Conservation (phyloP, 345 rosid genomes). For the Eucalyptus curtisii region DNA sequence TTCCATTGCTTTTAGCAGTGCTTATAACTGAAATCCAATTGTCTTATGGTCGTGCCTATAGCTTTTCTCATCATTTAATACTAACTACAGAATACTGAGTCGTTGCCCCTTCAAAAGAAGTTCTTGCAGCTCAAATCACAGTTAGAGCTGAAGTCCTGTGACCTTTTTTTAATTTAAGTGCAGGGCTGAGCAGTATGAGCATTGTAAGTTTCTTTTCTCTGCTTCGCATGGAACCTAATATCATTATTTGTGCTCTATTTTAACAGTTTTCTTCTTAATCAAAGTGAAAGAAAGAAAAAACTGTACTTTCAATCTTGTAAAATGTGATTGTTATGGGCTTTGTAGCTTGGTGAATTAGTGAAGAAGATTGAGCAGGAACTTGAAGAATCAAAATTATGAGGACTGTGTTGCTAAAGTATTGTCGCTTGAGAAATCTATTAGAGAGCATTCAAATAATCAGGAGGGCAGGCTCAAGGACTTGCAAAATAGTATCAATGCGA, state of each 20-base stretch:
- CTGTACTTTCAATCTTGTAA: not conserved
- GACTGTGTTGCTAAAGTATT: too few relatives aligned
- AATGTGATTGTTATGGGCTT: not conserved
- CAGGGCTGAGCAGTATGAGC: slow-evolving; percentile 91
- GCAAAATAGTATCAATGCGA: too few relatives aligned
- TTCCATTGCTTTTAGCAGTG: not conserved
- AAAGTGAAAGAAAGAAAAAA: not conserved
- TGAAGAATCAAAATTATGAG: slow-evolving; percentile 34
- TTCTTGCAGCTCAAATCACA: slow-evolving; percentile 54
- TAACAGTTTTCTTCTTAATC: not conserved
- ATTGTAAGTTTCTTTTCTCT: slow-evolving; percentile 58
- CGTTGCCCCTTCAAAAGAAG: slow-evolving; percentile 60
- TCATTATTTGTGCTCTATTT: not conserved
- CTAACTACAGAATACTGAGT: slow-evolving; percentile 59
- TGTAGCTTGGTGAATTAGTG: slow-evolving; percentile 70
- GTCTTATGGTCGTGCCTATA: not conserved
- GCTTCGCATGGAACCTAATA: not conserved
- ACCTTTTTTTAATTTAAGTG: slow-evolving; percentile 69
- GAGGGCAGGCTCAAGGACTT: too few relatives aligned
- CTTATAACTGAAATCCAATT: not conserved
- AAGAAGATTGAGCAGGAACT: slow-evolving; percentile 77
- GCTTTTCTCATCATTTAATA: not conserved
- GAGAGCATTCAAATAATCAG: too few relatives aligned
- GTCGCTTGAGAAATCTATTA: too few relatives aligned
- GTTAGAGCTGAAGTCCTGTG: slow-evolving; percentile 74